Evolutionary conservation across 1,139 yeast species (phyloP), one percentile per base, ranked within the genome.

Genomic region (Pichia sp.): DNA sequence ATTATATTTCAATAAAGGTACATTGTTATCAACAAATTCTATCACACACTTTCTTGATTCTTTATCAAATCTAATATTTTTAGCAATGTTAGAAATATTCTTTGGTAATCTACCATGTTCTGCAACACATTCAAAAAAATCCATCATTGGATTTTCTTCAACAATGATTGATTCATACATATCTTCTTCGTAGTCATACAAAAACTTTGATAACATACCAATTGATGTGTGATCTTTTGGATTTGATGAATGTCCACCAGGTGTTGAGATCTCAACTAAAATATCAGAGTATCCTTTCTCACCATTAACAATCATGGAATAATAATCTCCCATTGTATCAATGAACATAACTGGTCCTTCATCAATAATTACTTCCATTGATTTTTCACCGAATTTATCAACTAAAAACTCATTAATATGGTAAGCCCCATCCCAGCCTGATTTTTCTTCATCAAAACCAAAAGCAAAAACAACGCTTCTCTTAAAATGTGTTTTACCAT

Each of bases 191-290:
- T 82, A 68, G 34, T 63, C 58, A 23, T 67, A 61, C 22, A 80
- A 70, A 48, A 83, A 65, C 48, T 76, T 76, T 2, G 83, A 71
- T 53, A 80, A 68, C 39, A 84, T 73, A n/a, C 90, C 90, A 60
- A 84, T 82, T n/a, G 82, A 73, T 1, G 88, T 83, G 59, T 82
- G 87, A 52, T 73, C 79, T 7, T 84, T 85, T 12, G 90, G 90
- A n/a, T 76, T 65, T 2, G 85, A 79, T 1, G 89, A 80, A 58
- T 84, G 90, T 3, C 90, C 90, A 45, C 90, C 90, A 11, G 78
- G 77, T 2, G 84, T 77, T 20, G 66, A 68, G 25, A 83, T 64
- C 5, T 71, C 67, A 40, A 80, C 68, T 13, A 62, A 58, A 11
- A 75, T 59, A 57, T 82, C 82, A 44, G 77, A 57, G 54, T 74